A percentile compares a stretch with the other conserved stretches of the same genome.
These are phyloP conservation scores for Coniochaeta sp. DNA, from an alignment of 2,329 filamentous ascomycete species.

Conservation along the genomic window DNA sequence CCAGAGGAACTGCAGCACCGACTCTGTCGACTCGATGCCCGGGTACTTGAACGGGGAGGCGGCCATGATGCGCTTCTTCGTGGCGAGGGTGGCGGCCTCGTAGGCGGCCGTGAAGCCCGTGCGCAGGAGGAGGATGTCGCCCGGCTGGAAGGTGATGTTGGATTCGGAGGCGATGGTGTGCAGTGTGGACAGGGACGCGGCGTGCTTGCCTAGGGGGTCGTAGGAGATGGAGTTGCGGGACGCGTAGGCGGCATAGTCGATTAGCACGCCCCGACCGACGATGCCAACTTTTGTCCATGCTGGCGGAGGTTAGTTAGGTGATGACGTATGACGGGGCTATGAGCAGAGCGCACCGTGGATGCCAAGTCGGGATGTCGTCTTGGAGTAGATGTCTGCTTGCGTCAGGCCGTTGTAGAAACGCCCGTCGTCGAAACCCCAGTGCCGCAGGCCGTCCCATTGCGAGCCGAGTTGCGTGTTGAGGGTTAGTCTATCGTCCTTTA, in stretches of 20 bases:
- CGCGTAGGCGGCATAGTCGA: constrained; percentile 27
- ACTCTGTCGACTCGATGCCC: not conserved
- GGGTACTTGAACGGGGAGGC: not conserved
- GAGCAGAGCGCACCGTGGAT: constrained; percentile 38
- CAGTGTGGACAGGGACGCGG: not conserved
- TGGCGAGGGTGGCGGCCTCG: not conserved
- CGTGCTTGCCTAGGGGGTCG: constrained; percentile 5
- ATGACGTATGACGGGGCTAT: too few relatives aligned
- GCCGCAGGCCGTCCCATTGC: constrained; percentile 32
- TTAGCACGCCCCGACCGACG: constrained; percentile 37
- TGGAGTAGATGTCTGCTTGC: constrained; percentile 30
- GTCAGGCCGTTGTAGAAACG: constrained; percentile 22
- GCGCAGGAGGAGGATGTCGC: not conserved
- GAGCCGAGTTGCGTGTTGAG: constrained; percentile 28
- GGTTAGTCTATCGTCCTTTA: constrained; percentile 26
- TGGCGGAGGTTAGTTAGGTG: too few relatives aligned
- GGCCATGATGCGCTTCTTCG: not conserved
- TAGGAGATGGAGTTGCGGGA: constrained; percentile 5
- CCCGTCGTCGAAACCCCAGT: constrained; percentile 24
- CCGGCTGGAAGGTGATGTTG: not conserved
- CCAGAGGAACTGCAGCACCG: not conserved
- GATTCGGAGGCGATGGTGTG: not conserved
- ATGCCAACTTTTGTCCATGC: constrained; percentile 25
- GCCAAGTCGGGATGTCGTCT: constrained; percentile 20
- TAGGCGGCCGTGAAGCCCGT: not conserved